Conservation (phyloP, 306 rosid species). For the Datisca glomerata region DNA sequence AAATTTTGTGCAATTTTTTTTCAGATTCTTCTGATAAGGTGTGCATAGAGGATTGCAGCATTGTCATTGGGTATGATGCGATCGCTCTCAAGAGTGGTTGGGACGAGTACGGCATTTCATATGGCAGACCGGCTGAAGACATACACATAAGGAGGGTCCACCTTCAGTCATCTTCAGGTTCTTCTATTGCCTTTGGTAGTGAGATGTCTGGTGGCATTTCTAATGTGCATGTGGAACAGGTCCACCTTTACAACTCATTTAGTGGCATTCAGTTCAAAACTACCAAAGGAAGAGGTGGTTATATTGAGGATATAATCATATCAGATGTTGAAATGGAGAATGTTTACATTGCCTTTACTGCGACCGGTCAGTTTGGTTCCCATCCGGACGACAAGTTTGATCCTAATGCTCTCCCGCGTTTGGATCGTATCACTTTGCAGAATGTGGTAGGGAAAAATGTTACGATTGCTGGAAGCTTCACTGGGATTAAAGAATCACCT, state of each 20-base stretch:
- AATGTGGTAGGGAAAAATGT: slow-evolving; percentile 57
- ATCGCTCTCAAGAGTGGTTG: slow-evolving; percentile 93
- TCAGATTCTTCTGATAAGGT: slow-evolving; percentile 86
- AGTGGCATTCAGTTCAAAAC: slow-evolving; percentile 71
- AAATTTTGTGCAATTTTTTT: slow-evolving; percentile 8
- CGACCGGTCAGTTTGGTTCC: slow-evolving; percentile 61
- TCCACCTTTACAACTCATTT: slow-evolving; percentile 49
- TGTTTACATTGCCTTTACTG: slow-evolving; percentile 41
- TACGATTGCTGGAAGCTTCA: slow-evolving; percentile 63
- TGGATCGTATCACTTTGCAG: slow-evolving; percentile 51
- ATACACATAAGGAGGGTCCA: slow-evolving; percentile 66
- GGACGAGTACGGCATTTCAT: slow-evolving; percentile 91
- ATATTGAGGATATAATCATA: slow-evolving; percentile 44
- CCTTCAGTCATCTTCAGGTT: slow-evolving; percentile 58
- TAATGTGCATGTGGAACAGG: slow-evolving; percentile 52
- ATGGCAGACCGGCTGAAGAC: slow-evolving; percentile 71
- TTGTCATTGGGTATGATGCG: slow-evolving; percentile 68
- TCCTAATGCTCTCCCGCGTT: slow-evolving; percentile 65
- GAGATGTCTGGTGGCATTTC: slow-evolving; percentile 98
- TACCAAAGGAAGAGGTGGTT: slow-evolving; percentile 79
- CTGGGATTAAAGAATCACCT: slow-evolving; percentile 75
- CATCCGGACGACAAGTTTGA: slow-evolving; percentile 86
- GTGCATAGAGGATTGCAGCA: slow-evolving; percentile 78
- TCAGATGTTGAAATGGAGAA: slow-evolving; percentile 47
- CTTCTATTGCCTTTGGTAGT: slow-evolving; percentile 81